Evolutionary conservation across 78 protist species (phyloP), one percentile per base, ranked within the genome.

Genomic region (Cyanophora paradoxa): DNA sequence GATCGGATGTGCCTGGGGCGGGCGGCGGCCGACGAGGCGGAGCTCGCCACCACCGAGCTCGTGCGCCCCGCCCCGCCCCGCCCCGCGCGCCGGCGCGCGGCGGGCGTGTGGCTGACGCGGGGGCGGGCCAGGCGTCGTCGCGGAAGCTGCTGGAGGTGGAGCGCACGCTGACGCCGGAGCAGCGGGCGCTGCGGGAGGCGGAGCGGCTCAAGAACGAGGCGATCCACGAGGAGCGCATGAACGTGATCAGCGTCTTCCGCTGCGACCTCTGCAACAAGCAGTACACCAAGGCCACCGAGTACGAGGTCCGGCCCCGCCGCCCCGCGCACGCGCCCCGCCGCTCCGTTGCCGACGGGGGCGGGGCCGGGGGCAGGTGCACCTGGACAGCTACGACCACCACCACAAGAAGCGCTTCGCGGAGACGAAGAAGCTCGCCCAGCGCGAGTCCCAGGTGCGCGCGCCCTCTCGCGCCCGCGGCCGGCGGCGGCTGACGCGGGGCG

Each of bases 321-420:
- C n/a, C n/a, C n/a, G n/a, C n/a, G n/a, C n/a, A n/a, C n/a, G n/a
- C n/a, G n/a, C n/a, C n/a, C n/a, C n/a, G n/a, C n/a, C n/a, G n/a
- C n/a, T n/a, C n/a, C n/a, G n/a, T n/a, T n/a, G n/a, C n/a, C n/a
- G n/a, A n/a, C n/a, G n/a, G n/a, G n/a, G n/a, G n/a, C n/a, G n/a
- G n/a, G n/a, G n/a, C n/a, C n/a, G n/a, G n/a, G n/a, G 0, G 3
- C 68, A 68, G 34, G 59, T 40, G 40, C 86, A 82, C 69, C 54
- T 82, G 26, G 61, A 62, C 26, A 69, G 78, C 20, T 82, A 82
- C 67, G 86, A 82, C 77, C 86, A 82, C 81, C 81, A 82, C 74
- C 86, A 82, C 82, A 82, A 72, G 33, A 82, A 82, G 70, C 71
- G 84, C 2, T 72, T 78, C 57, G 34, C 14, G 39, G 83, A 72